These are phyloP conservation scores for Chiua sp. DNA, from an alignment of 1,284 basidiomycete species.

Conservation along the genomic window DNA sequence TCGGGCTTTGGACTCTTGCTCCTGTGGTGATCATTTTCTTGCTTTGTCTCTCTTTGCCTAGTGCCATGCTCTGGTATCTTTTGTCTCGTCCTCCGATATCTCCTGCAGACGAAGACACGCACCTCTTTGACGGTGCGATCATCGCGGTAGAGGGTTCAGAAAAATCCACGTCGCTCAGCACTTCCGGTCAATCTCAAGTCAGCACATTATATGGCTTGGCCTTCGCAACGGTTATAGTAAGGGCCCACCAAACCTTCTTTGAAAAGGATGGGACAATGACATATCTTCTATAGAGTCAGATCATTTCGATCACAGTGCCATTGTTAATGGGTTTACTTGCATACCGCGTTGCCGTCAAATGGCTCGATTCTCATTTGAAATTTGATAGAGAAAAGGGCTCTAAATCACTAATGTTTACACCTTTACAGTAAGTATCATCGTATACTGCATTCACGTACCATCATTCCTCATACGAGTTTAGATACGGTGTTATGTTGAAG, in stretches of 20 bases:
- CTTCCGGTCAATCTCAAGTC: neutral
- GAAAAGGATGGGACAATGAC: neutral
- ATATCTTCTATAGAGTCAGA: neutral
- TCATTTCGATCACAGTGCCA: constrained; percentile 2
- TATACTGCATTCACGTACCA: neutral
- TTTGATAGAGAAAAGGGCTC: neutral
- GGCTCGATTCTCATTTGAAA: neutral
- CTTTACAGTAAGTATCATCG: neutral
- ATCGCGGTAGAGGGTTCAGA: constrained; percentile 4
- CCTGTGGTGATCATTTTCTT: constrained; percentile 2
- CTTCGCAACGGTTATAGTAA: constrained; percentile 6
- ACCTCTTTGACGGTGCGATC: constrained; percentile 6
- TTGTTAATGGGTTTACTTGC: constrained; percentile 3
- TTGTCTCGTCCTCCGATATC: constrained; percentile 1
- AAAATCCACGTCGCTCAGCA: neutral
- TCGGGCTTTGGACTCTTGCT: constrained; percentile 1
- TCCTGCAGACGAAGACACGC: constrained; percentile 3
- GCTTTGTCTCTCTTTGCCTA: neutral
- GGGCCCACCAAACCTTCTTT: neutral
- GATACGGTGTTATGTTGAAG: constrained; percentile 7
- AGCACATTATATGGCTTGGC: constrained; percentile 5
- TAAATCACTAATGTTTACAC: neutral
- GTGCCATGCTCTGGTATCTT: constrained; percentile 6
- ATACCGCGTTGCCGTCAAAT: constrained; percentile 1
- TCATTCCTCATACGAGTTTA: neutral